phyloP scores from a whole-genome alignment of 1,139 yeast genomes.

The Barnettozyma hawaiiensis region DNA sequence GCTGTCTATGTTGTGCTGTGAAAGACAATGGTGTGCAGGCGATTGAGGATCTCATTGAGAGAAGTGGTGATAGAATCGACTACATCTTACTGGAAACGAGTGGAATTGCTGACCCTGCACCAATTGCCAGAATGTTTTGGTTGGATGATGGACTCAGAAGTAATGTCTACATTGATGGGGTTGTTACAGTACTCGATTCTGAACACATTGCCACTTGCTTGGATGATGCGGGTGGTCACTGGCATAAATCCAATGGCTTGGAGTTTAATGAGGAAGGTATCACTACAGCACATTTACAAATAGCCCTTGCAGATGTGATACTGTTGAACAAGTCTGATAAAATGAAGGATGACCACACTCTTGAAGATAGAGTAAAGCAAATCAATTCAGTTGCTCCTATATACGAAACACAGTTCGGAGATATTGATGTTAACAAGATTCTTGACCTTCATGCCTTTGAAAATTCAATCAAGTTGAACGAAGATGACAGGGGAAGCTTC shows the following conservation, averaged over 20 bases:
- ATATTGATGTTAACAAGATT: conserved; percentile 55
- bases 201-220: conserved; percentile 61
- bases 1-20: conserved; percentile 94
- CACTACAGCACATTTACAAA: conserved; percentile 84
- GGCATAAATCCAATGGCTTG: conserved; percentile 43
- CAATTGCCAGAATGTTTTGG: conserved; percentile 97
- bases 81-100: conserved; percentile 89
- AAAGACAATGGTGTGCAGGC: conserved; percentile 94
- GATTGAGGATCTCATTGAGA: conserved; percentile 77
- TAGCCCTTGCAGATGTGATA: conserved; percentile 83
- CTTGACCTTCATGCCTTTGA: conserved; percentile 82
- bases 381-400: conserved; percentile 71
- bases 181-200: conserved; percentile 85
- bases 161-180: conserved; percentile 85
- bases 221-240: conserved; percentile 67
- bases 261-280: conserved; percentile 42
- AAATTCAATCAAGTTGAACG: conserved; percentile 33
- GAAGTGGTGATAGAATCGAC: conserved; percentile 71
- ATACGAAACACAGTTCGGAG: conserved; percentile 64
- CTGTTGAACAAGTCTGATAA: conserved; percentile 73
- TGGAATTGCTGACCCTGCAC: conserved; percentile 98
- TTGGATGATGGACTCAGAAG: conserved; percentile 83
- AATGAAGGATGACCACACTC: conserved; percentile 28
- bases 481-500: conserved; percentile 29
- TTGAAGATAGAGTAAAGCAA: conserved; percentile 35